Evolutionary conservation across 2,329 filamentous ascomycete genomes (phyloP), one percentile per base, ranked within the genome.

Genomic region (Botrytis deweyae): DNA sequence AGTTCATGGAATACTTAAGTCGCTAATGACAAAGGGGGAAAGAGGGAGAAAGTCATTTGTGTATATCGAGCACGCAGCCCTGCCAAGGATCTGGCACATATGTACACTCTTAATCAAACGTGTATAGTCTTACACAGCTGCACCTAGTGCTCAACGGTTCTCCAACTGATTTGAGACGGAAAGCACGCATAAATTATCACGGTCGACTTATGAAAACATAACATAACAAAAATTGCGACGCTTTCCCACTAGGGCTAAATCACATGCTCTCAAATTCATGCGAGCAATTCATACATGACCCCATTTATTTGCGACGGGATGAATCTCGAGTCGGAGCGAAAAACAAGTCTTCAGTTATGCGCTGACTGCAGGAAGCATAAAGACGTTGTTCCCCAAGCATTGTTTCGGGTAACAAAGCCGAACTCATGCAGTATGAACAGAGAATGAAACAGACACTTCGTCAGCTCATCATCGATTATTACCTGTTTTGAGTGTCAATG

Each of bases 361-460:
- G 49, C 49, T 59, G 67, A 59, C 36, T 69, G 67, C 68, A 69
- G 49, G n/a, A 69, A 63, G 40, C 52, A 68, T 22, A 10, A 58
- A n/a, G 36, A 36, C 68, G 42, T 70, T 44, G 58, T 38, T 46
- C n/a, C 36, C 42, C 61, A 55, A 40, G 40, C 36, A 29, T 38
- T 44, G 29, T 25, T 25, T 18, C 36, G 66, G 66, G 46, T 29
- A 58, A 58, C 10, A 69, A 69, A 58, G 66, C 66, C 49, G 66
- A 42, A 59, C 40, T 59, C 20, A n/a, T 58, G 36, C 22, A 25
- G 66, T 58, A 38, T 69, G 3, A 59, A 3, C 38, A 10, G 52
- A 58, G 49, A 44, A 66, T 38, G 29, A 49, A 36, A 36, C 5
- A 3, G 38, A 33, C 38, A 29, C 14, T 29, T 67, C 40, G 38